A percentile compares a stretch with the other conserved stretches of the same genome.
phyloP scores from a whole-genome alignment of 2,329 filamentous ascomycete genomes.

The Sphaceloma murrayae region DNA sequence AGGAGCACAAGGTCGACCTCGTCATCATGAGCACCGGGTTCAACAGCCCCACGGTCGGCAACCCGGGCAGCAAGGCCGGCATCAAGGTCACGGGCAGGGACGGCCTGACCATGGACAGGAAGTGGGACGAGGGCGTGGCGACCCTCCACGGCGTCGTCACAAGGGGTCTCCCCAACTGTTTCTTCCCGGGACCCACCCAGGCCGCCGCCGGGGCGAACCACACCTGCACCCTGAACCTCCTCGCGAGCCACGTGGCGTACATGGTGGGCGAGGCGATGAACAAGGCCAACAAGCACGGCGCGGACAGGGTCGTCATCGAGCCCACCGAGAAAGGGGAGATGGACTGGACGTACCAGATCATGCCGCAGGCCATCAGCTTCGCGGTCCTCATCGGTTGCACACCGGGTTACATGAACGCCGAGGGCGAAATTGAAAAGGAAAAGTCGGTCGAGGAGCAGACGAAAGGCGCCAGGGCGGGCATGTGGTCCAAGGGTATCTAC shows the following conservation, averaged over 20 bases:
- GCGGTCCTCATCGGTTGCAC: slow-evolving; percentile 41
- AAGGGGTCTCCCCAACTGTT: slow-evolving; percentile 47
- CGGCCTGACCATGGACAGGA: slow-evolving; percentile 37
- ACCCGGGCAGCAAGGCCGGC: slow-evolving; percentile 24
- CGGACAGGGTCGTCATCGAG: slow-evolving; percentile 32
- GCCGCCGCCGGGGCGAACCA: slow-evolving; percentile 34
- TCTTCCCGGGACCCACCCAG: slow-evolving; percentile 40
- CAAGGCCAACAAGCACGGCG: slow-evolving; percentile 21
- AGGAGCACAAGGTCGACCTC: slow-evolving; percentile 41
- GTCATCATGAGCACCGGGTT: slow-evolving; percentile 42
- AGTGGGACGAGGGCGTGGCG: slow-evolving; percentile 35
- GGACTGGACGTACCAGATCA: slow-evolving; percentile 36
- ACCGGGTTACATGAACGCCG: slow-evolving; percentile 45
- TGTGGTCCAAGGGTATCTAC: slow-evolving; percentile 27
- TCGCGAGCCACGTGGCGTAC: slow-evolving; percentile 37
- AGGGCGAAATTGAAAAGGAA: slow-evolving; percentile 30
- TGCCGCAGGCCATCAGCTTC: slow-evolving; percentile 34
- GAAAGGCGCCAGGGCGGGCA: slow-evolving; percentile 21
- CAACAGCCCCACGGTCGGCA: slow-evolving; percentile 24
- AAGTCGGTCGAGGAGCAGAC: slow-evolving; percentile 25
- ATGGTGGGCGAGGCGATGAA: slow-evolving; percentile 33
- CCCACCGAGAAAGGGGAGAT: slow-evolving; percentile 39
- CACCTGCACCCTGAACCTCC: slow-evolving; percentile 30
- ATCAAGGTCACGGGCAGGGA: slow-evolving; percentile 33
- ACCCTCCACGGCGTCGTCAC: slow-evolving; percentile 46